Percentiles rank a stretch among this genome's conserved stretches.
These are phyloP conservation scores for Geotrichum carabidarum DNA, from an alignment of 1,139 yeast genomes.

Conservation along the genomic window DNA sequence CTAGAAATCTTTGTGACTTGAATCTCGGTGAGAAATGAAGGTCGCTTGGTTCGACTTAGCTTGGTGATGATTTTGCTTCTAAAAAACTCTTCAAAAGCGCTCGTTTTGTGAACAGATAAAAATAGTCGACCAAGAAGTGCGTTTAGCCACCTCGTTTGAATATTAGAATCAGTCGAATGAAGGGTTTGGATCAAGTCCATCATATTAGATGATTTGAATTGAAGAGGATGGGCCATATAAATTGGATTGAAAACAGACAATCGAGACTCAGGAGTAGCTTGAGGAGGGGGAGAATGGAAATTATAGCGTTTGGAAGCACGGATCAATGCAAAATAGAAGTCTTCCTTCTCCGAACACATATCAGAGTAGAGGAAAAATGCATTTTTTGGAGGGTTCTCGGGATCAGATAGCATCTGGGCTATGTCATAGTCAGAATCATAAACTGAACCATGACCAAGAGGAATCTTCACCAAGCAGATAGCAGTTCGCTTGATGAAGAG, in stretches of 20 bases:
- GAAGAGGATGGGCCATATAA: conserved; percentile 65
- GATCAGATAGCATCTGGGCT: conserved; percentile 23
- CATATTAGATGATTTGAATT: conserved; percentile 66
- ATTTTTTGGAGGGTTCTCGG: conserved; percentile 44
- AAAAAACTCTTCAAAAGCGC: conserved; percentile 53
- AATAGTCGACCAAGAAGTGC: conserved; percentile 80
- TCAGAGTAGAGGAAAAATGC: conserved; percentile 74
- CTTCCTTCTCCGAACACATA: conserved; percentile 76
- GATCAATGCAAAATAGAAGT: conserved; percentile 83
- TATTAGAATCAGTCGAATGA: conserved; percentile 76
- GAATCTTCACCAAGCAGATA: conserved; percentile 49
- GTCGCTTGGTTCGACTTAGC: conserved; percentile 71
- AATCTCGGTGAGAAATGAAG: conserved; percentile 81
- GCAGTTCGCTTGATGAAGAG: conserved; percentile 76
- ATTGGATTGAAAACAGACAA: conserved; percentile 40
- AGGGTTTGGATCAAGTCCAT: conserved; percentile 67
- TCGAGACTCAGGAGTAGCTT: conserved; percentile 12
- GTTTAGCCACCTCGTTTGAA: conserved; percentile 85
- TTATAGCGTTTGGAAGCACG: conserved; percentile 54
- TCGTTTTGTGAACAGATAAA: conserved; percentile 68
- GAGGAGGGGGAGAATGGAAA: conserved; percentile 12
- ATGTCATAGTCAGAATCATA: conserved; percentile 15
- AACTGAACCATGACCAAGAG: conserved; percentile 16
- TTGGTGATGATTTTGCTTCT: conserved; percentile 61
- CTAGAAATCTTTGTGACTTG: conserved; percentile 66